phyloP scores from a whole-genome alignment of 192 early-diverging fungal genomes.

The Endogone sp. region DNA sequence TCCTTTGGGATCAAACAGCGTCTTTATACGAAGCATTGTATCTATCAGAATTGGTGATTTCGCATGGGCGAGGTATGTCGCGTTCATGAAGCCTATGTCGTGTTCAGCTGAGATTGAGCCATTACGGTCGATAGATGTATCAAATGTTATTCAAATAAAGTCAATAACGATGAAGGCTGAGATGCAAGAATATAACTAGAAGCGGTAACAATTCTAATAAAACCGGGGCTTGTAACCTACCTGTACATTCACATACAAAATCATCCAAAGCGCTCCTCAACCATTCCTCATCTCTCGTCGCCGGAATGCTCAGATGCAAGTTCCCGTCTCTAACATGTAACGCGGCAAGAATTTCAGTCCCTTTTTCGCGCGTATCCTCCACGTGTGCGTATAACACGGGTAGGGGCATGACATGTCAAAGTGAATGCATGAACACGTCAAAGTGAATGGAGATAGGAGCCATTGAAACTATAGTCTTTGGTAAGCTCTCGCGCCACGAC shows the following conservation, averaged over 20 bases:
- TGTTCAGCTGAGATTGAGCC: conserved; percentile 77
- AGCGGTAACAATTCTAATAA: neutral
- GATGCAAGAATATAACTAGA: neutral
- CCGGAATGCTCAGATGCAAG: conserved; percentile 86
- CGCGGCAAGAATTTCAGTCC: conserved; percentile 45
- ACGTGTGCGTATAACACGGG: conserved; percentile 78
- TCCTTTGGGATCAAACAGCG: conserved; percentile 75
- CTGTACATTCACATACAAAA: conserved; percentile 81
- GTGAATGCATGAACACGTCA: conserved; percentile 78
- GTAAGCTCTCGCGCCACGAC: conserved; percentile 84
- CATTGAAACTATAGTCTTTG: conserved; percentile 76
- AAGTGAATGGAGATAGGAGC: conserved; percentile 85
- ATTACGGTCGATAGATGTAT: conserved; percentile 26
- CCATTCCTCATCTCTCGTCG: conserved; percentile 21
- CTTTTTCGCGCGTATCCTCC: conserved; percentile 56
- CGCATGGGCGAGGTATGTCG: conserved; percentile 56
- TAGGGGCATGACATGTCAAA: conserved; percentile 92
- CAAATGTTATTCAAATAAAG: conserved; percentile 9
- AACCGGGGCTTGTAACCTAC: conserved; percentile 17
- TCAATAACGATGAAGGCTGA: neutral
- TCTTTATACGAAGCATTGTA: conserved; percentile 70
- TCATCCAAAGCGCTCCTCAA: conserved; percentile 12
- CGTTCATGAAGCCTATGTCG: conserved; percentile 72
- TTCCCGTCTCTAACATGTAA: conserved; percentile 95
- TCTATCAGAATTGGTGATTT: conserved; percentile 61